Conservation (phyloP, 192 early-diverging fungal genomes). For the Podila clonocystis region DNA sequence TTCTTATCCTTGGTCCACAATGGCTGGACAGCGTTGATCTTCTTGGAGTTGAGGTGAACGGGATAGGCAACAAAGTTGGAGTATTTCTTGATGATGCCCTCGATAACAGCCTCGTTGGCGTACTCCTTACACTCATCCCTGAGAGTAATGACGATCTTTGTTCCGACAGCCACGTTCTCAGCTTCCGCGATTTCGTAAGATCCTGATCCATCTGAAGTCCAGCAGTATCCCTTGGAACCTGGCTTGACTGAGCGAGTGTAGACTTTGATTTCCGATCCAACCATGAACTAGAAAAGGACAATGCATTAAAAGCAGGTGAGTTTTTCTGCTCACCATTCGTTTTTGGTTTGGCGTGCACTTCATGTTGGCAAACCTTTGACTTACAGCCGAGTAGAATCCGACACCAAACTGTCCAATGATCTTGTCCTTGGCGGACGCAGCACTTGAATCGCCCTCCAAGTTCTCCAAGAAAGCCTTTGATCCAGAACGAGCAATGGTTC, state of each 20-base stretch:
- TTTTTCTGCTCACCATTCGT: neutral
- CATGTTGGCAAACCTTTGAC: slow-evolving; percentile 4
- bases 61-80: slow-evolving; percentile 73
- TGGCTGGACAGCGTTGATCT: slow-evolving; percentile 68
- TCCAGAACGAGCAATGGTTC: slow-evolving; percentile 88
- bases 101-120: slow-evolving; percentile 53
- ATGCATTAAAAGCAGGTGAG: neutral
- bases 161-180: slow-evolving; percentile 81
- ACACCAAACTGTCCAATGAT: slow-evolving; percentile 93
- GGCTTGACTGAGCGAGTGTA: slow-evolving; percentile 72
- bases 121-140: slow-evolving; percentile 77
- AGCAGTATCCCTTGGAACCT: slow-evolving; percentile 75
- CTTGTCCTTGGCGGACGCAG: slow-evolving; percentile 61
- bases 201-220: slow-evolving; percentile 81
- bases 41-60: slow-evolving; percentile 63
- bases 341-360: neutral
- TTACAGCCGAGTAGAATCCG: slow-evolving; percentile 65
- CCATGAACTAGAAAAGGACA: slow-evolving; percentile 68
- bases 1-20: slow-evolving; percentile 70
- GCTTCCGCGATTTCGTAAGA: slow-evolving; percentile 84
- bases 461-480: slow-evolving; percentile 82
- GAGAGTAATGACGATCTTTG: slow-evolving; percentile 83
- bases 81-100: slow-evolving; percentile 73
- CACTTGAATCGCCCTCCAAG: slow-evolving; percentile 56
- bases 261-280: slow-evolving; percentile 83